Conservation (phyloP, 2,329 filamentous ascomycete genomes). For the Ophiostoma sp. region DNA sequence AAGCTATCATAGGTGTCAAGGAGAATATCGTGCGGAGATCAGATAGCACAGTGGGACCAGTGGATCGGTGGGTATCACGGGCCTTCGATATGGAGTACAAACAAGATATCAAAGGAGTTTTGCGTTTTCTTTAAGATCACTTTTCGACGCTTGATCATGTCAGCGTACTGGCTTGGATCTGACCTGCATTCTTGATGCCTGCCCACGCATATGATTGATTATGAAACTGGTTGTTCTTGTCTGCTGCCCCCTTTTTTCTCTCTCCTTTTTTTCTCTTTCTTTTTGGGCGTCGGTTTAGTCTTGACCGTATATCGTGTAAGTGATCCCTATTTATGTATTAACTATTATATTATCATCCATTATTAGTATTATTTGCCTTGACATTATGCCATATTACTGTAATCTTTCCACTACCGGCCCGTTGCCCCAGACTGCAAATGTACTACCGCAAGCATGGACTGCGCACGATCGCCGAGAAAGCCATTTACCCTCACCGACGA, state of each 20-base stretch:
- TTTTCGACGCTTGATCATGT: background rate
- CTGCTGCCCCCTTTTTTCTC: background rate
- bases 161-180: too few relatives aligned
- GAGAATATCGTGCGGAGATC: background rate
- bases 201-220: too few relatives aligned
- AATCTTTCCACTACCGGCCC: too few relatives aligned
- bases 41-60: conserved; percentile 6
- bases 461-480: background rate
- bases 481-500: background rate
- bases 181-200: too few relatives aligned
- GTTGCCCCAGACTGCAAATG: too few relatives aligned
- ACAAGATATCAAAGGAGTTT: background rate
- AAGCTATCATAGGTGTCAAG: background rate
- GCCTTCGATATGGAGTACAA: background rate
- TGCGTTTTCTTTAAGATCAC: background rate
- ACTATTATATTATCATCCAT: too few relatives aligned
- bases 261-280: background rate
- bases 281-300: background rate
- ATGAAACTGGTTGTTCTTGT: too few relatives aligned
- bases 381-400: too few relatives aligned
- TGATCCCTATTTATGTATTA: background rate
- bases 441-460: background rate
- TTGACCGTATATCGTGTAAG: background rate
- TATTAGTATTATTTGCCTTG: too few relatives aligned
- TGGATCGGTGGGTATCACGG: background rate